A percentile compares a stretch with the other conserved stretches of the same genome.
Evolutionary conservation across 2,329 filamentous ascomycete genomes (phyloP).

Genomic region (Nemania sp.): DNA sequence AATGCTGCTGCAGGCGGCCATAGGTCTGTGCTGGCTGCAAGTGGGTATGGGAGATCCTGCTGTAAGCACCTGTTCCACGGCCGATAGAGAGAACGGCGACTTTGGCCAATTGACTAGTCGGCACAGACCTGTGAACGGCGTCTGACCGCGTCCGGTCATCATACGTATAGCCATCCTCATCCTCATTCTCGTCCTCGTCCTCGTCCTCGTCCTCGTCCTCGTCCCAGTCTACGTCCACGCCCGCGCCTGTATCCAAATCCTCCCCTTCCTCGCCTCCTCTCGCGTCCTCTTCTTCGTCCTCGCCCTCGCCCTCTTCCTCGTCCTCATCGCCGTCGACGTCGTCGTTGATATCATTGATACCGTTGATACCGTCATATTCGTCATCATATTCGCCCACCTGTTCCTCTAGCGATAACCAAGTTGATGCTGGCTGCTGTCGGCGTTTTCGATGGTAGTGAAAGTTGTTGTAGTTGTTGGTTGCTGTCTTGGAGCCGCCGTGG

Average conservation of each 20-base stretch:
- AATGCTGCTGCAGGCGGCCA: constrained; percentile 1
- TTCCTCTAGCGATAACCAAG: constrained; percentile 7
- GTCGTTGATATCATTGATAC: too few species aligned
- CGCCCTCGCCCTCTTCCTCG: too few species aligned
- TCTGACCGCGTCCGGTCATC: too few species aligned
- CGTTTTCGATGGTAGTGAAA: constrained; percentile 21
- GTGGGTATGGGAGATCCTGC: constrained; percentile 6
- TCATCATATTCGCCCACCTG: background rate
- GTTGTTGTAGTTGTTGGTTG: constrained; percentile 8
- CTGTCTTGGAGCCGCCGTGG: constrained; percentile 2
- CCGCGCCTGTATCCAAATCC: too few species aligned
- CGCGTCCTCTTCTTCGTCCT: too few species aligned
- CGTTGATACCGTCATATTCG: background rate
- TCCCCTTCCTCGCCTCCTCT: too few species aligned
- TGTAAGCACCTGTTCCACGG: background rate
- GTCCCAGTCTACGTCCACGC: too few species aligned
- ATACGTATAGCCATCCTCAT: background rate
- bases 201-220: background rate
- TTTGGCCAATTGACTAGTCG: constrained; percentile 1
- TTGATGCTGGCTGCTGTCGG: background rate
- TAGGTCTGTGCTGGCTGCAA: constrained; percentile 11
- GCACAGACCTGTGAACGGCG: constrained; percentile 1
- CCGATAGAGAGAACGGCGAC: background rate
- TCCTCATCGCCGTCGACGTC: too few species aligned
- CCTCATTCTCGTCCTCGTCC: background rate